Evolutionary conservation across 768 basidiomycete species (phyloP).

Genomic region (Goffeauzyma gilvescens): DNA sequence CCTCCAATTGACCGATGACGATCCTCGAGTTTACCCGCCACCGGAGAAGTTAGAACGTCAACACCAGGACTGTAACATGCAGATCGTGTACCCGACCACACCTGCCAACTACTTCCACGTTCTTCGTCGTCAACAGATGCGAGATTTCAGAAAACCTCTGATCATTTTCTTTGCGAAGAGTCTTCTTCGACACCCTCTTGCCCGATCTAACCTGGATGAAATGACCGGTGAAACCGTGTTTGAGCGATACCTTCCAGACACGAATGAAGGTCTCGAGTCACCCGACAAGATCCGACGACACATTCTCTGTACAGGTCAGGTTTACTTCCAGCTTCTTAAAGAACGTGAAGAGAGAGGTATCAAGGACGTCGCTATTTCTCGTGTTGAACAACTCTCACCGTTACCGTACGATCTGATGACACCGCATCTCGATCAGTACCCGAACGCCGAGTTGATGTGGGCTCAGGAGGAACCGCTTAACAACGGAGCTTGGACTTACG

Average conservation of each 20-base stretch:
- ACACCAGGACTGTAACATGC: conserved; percentile 99
- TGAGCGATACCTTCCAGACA: conserved; percentile 81
- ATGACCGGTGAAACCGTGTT: conserved; percentile 78
- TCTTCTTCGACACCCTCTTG: conserved; percentile 81
- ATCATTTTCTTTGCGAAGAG: conserved; percentile 95
- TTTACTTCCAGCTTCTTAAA: conserved; percentile 71
- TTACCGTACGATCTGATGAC: conserved; percentile 95
- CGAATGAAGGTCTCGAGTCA: conserved; percentile 52
- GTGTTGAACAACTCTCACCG: conserved; percentile 86
- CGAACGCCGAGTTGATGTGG: conserved; percentile 84
- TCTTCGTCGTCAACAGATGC: conserved; percentile 85
- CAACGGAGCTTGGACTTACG: conserved; percentile 92
- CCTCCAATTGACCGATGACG: conserved; percentile 93
- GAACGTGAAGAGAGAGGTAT: conserved; percentile 81
- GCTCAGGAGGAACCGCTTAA: conserved; percentile 71
- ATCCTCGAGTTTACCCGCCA: conserved; percentile 74
- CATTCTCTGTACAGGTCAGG: conserved; percentile 88
- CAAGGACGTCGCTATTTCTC: conserved; percentile 81
- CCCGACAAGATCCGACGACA: conserved; percentile 80
- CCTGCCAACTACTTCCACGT: conserved; percentile 98
- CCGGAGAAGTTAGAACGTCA: conserved; percentile 78
- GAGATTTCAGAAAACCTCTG: conserved; percentile 95
- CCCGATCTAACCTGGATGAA: conserved; percentile 66
- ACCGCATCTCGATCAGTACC: conserved; percentile 86
- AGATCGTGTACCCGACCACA: conserved; percentile 91